Conservation (phyloP, 108 stramenopile genomes). For the Skeletonema marinoi region DNA sequence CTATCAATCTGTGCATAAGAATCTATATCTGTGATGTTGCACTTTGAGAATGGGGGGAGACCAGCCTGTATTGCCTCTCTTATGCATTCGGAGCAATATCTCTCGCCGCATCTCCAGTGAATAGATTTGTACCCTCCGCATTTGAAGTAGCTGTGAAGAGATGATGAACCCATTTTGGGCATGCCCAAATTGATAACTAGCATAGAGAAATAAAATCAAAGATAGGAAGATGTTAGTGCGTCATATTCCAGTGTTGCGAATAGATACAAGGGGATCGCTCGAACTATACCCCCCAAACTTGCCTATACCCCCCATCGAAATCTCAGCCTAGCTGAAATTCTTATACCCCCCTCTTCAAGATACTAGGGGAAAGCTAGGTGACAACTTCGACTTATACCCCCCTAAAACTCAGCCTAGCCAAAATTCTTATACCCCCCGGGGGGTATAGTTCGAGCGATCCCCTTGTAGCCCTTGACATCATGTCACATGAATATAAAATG, state of each 20-base stretch:
- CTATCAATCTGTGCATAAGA: not conserved
- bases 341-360: too few relatives aligned
- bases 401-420: too few relatives aligned
- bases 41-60: not conserved
- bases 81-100: constrained; percentile 7
- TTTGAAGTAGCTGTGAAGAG: constrained; percentile 9
- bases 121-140: constrained; percentile 1
- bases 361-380: too few relatives aligned
- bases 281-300: too few relatives aligned
- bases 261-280: too few relatives aligned
- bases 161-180: constrained; percentile 23
- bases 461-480: not conserved
- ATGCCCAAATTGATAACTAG: constrained; percentile 21
- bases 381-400: too few relatives aligned
- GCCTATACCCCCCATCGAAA: too few relatives aligned
- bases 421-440: too few relatives aligned
- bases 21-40: not conserved
- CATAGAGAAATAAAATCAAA: not conserved
- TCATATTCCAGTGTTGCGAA: too few relatives aligned
- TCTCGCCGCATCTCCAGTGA: not conserved
- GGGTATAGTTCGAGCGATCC: too few relatives aligned
- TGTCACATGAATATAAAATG: not conserved
- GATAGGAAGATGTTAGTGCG: too few relatives aligned
- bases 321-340: too few relatives aligned
- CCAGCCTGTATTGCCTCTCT: not conserved